Conservation (phyloP, 305 asterid genomes). For the Fraxinus xanthoxyloides region DNA sequence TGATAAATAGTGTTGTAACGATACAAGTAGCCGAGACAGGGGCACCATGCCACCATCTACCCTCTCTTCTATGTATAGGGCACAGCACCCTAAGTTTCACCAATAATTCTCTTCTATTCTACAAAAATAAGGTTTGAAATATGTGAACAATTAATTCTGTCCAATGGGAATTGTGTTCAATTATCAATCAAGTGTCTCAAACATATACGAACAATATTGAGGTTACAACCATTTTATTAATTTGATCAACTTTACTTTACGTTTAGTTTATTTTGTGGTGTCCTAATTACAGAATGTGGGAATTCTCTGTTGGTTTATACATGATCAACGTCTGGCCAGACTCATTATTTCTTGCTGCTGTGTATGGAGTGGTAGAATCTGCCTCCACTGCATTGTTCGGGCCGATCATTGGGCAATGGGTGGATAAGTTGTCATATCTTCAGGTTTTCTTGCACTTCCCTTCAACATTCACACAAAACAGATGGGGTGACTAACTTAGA, state of each 20-base stretch:
- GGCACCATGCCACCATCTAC: neutral
- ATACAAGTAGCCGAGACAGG: neutral
- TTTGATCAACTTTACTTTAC: neutral
- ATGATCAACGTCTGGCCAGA: constrained; percentile 91
- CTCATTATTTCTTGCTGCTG: constrained; percentile 76
- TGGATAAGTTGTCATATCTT: constrained; percentile 57
- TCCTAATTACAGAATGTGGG: constrained; percentile 79
- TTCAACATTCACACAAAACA: neutral
- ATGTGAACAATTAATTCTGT: constrained; percentile 8
- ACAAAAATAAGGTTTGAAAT: neutral
- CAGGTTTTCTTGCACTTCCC: constrained; percentile 39
- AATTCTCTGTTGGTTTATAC: constrained; percentile 84
- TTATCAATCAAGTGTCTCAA: neutral
- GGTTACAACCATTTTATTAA: neutral
- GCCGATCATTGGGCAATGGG: constrained; percentile 73
- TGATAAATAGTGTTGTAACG: neutral
- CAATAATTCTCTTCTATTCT: neutral
- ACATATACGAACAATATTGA: neutral
- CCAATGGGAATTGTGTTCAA: neutral
- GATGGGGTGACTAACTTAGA: neutral
- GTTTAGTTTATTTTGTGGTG: neutral
- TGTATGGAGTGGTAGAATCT: constrained; percentile 79
- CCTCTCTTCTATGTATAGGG: neutral
- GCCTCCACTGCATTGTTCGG: constrained; percentile 72
- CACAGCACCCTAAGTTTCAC: neutral